These are phyloP conservation scores for Solanum boliviense DNA, from an alignment of 257 asterid species.

Conservation along the genomic window DNA sequence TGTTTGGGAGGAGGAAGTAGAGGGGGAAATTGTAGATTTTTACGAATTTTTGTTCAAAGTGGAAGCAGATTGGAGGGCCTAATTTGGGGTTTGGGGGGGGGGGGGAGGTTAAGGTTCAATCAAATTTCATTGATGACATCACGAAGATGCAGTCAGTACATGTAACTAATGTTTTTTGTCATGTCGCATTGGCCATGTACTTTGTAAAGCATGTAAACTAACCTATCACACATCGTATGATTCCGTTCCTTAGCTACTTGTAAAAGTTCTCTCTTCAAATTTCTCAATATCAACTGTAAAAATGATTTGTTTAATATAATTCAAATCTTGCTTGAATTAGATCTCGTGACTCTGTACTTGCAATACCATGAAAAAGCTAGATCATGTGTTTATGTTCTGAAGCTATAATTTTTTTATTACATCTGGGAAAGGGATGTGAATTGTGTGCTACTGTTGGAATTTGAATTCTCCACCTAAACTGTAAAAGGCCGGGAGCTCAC, in stretches of 20 bases:
- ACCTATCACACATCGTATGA: neutral
- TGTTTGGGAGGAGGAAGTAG: neutral
- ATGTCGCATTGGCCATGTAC: neutral
- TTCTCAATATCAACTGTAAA: neutral
- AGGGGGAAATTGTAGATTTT: neutral
- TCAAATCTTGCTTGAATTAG: neutral
- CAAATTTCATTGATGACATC: neutral
- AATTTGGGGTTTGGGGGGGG: neutral
- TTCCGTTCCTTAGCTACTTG: neutral
- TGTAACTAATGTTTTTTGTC: neutral
- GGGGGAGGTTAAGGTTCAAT: neutral
- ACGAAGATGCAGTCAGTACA: neutral
- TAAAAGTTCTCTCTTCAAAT: neutral
- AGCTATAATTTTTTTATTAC: neutral
- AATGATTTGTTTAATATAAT: neutral
- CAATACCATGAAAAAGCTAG: neutral
- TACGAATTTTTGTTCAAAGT: neutral
- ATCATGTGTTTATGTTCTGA: neutral
- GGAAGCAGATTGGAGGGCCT: neutral
- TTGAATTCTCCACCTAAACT: neutral
- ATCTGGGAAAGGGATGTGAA: neutral
- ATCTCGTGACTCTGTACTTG: neutral
- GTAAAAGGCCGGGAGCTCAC: neutral
- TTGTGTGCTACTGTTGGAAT: neutral
- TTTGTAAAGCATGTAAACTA: neutral